A percentile compares a stretch with the other conserved stretches of the same genome.
phyloP scores from a whole-genome alignment of 805 yeast species.

The Kazachstania psychrophila region DNA sequence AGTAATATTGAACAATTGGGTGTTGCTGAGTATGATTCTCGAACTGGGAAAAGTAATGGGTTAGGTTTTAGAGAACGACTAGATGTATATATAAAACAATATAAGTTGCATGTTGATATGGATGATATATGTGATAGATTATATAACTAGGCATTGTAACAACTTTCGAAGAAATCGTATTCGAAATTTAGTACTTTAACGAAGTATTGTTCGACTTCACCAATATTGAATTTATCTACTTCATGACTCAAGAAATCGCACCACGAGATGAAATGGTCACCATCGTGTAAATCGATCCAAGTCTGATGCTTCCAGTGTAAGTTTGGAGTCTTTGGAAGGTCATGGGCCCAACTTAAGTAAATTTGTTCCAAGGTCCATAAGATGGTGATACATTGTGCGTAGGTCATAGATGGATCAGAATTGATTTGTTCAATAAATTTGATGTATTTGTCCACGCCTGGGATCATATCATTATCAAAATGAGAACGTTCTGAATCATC shows the following conservation, averaged over 20 bases:
- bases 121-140: conserved; percentile 5
- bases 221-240: conserved; percentile 32
- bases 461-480: conserved; percentile 10
- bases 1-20: conserved; percentile 76
- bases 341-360: conserved; percentile 45
- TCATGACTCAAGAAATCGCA: conserved; percentile 37
- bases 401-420: conserved; percentile 23
- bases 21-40: conserved; percentile 38
- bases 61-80: conserved; percentile 37
- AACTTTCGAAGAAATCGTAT: conserved; percentile 38
- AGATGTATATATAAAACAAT: conserved; percentile 26
- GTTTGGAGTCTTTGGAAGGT: conserved; percentile 24
- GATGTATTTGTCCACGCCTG: conserved; percentile 34
- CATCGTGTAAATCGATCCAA: conserved; percentile 47
- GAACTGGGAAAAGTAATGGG: conserved; percentile 53
- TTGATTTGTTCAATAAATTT: conserved; percentile 29
- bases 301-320: conserved; percentile 40
- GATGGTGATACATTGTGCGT: conserved; percentile 37
- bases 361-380: conserved; percentile 42
- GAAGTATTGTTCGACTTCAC: conserved; percentile 28
- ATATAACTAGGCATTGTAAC: conserved; percentile 29
- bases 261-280: conserved; percentile 40
- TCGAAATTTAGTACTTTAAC: conserved; percentile 34
- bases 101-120: neutral
- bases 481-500: conserved; percentile 10